Evolutionary conservation across 345 rosid species (phyloP).

Genomic region (Erucastrum elatum): DNA sequence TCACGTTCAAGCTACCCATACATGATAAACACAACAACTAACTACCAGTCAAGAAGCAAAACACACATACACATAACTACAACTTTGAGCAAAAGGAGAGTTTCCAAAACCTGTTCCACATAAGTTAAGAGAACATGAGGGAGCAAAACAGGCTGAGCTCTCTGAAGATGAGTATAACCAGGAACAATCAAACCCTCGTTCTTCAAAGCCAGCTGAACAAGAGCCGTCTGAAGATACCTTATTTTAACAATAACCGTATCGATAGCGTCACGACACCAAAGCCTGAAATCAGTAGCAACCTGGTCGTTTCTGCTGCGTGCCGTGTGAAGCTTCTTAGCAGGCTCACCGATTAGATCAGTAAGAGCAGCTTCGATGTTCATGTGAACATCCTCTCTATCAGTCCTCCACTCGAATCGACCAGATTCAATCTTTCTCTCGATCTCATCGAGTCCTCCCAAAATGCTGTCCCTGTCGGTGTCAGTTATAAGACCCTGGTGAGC

Average conservation of each 20-base stretch:
- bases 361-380: conserved; percentile 97
- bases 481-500: conserved; percentile 81
- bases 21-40: conserved; percentile 4
- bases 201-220: conserved; percentile 71
- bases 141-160: conserved; percentile 91
- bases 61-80: not conserved
- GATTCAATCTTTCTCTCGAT: conserved; percentile 61
- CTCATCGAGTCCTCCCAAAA: conserved; percentile 72
- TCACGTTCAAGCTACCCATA: conserved; percentile 89
- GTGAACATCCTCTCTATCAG: conserved; percentile 93
- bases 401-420: conserved; percentile 75
- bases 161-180: conserved; percentile 92
- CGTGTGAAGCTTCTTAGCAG: conserved; percentile 96
- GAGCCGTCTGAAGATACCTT: conserved; percentile 58
- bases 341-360: conserved; percentile 92
- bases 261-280: conserved; percentile 96
- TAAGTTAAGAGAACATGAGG: conserved; percentile 83
- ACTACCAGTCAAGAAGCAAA: conserved; percentile 10
- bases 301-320: conserved; percentile 93
- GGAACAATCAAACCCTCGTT: conserved; percentile 76
- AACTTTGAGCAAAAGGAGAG: not conserved
- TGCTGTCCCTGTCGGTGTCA: conserved; percentile 59
- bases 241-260: conserved; percentile 53
- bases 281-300: conserved; percentile 81
- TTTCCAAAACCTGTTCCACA: conserved; percentile 72